Base-by-base conservation (phyloP, 768 basidiomycete genomes). In the Hortiboletus campestris region DNA sequence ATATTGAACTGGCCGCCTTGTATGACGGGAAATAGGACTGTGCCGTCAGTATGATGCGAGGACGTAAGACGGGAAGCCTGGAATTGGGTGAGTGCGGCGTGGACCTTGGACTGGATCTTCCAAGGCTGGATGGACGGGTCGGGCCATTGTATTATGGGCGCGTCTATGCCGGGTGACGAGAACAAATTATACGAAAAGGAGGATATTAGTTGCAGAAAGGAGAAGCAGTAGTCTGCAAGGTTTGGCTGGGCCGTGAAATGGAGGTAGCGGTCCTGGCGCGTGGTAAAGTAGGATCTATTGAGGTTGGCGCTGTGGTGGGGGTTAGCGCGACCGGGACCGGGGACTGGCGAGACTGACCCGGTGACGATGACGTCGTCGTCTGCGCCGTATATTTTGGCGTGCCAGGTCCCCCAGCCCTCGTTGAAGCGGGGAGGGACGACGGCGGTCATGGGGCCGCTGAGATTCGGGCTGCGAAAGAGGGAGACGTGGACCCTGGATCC, bases 321-420 rank as follows among this genome's bases (percentile, higher is more conserved):
- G 42, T 65, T 10, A 63, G 59, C 10, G 28, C 3, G 34, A 45
- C 16, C 38, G 51, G 22, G 38, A 25, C n/a, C 10, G 2, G 4
- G 38, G n/a, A 31, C 7, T 13, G n/a, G 17, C 0, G 8, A 47
- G 54, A 71, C 84, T 73, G 60, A 96, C 96, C 97, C 97, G 63
- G 85, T 92, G 57, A 99, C 84, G 70, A 99, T 84, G 41, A 99
- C 80, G 50, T 95, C 85, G 66, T 98, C 87, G 68, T 99, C 97
- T 0, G 82, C 87, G 19, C 93, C 94, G 66, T 99, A 99, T 53
- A 94, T 81, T 72, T 99, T 99, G 4, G 92, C 88, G 69, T 98
- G 97, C 95, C 95, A 98, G 2, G 95, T 93, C 0, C 95, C 96
- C 91, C 94, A 98, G 2, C 95, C 97, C 74, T 99, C 97, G 63